Percentiles rank a stretch among this genome's conserved stretches.
Evolutionary conservation across 257 asterid species (phyloP).

Genomic region (Eucommia ulmoides): DNA sequence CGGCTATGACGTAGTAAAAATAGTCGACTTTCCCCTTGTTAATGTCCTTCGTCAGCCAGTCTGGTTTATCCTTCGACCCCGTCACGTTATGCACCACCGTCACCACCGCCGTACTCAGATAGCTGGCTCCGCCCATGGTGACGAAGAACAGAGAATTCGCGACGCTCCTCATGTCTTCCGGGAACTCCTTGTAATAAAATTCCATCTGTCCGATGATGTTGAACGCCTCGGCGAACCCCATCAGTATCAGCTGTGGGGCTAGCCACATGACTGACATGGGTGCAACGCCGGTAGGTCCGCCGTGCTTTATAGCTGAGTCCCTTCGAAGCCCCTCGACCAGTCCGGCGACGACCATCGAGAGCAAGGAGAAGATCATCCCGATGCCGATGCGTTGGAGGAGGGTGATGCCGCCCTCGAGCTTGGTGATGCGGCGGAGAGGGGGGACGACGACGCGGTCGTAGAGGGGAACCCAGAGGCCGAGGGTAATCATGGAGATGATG

Average conservation of each 20-base stretch:
- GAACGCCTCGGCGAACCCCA: slow-evolving; percentile 90
- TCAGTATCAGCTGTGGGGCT: slow-evolving; percentile 72
- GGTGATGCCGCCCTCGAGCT: slow-evolving; percentile 65
- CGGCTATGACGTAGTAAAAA: slow-evolving; percentile 53
- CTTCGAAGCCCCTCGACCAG: slow-evolving; percentile 44
- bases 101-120: slow-evolving; percentile 44
- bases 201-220: slow-evolving; percentile 75
- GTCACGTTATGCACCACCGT: slow-evolving; percentile 56
- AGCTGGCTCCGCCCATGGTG: slow-evolving; percentile 54
- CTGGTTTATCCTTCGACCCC: slow-evolving; percentile 36
- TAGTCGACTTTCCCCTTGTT: slow-evolving; percentile 54
- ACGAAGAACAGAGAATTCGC: slow-evolving; percentile 73
- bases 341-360: slow-evolving; percentile 68
- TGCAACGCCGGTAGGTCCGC: slow-evolving; percentile 24
- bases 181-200: slow-evolving; percentile 76
- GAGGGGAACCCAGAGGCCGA: slow-evolving; percentile 60
- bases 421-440: slow-evolving; percentile 22
- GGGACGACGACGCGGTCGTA: slow-evolving; percentile 68
- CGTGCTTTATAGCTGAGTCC: slow-evolving; percentile 22
- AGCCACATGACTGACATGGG: slow-evolving; percentile 67
- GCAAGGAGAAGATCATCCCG: slow-evolving; percentile 52
- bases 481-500: slow-evolving; percentile 54
- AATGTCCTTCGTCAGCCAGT: slow-evolving; percentile 65
- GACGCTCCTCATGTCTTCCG: slow-evolving; percentile 66
- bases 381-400: slow-evolving; percentile 72